Percentiles rank a stretch among this genome's conserved stretches.
Conservation (phyloP, 108 stramenopile genomes). For the Nannochloropsis salina region DNA sequence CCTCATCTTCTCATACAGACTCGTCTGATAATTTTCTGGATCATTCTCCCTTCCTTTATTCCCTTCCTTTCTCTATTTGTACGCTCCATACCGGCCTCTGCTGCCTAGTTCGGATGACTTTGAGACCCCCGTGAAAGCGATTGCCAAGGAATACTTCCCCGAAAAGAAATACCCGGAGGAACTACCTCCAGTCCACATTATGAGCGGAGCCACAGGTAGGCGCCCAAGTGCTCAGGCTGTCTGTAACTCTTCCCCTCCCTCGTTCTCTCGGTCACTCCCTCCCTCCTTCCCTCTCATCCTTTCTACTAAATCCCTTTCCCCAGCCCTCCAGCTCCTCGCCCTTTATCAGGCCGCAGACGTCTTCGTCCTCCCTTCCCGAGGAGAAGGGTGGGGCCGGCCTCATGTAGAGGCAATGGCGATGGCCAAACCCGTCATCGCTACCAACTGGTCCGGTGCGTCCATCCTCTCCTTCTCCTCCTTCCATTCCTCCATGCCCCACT, state of each 20-base stretch:
- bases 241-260: not conserved
- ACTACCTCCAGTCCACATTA: not conserved
- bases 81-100: not conserved
- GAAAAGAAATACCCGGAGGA: not conserved
- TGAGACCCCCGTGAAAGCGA: not conserved
- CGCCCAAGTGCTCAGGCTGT: not conserved
- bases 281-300: not conserved
- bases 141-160: not conserved
- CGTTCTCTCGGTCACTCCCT: not conserved
- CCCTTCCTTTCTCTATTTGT: not conserved
- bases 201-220: not conserved
- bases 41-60: not conserved
- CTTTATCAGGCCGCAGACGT: conserved; percentile 37
- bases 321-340: not conserved
- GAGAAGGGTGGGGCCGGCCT: conserved; percentile 60
- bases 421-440: conserved; percentile 43
- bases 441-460: conserved; percentile 43
- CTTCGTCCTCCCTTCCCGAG: conserved; percentile 49
- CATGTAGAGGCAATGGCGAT: conserved; percentile 56
- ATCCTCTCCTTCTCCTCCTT: not conserved
- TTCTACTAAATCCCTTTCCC: not conserved
- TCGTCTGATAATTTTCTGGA: not conserved
- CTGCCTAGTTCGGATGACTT: not conserved
- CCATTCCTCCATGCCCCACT: not conserved
- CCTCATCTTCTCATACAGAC: no score